These are phyloP conservation scores for Backusella australiensis DNA, from an alignment of 192 early-diverging fungal species.

Conservation along the genomic window DNA sequence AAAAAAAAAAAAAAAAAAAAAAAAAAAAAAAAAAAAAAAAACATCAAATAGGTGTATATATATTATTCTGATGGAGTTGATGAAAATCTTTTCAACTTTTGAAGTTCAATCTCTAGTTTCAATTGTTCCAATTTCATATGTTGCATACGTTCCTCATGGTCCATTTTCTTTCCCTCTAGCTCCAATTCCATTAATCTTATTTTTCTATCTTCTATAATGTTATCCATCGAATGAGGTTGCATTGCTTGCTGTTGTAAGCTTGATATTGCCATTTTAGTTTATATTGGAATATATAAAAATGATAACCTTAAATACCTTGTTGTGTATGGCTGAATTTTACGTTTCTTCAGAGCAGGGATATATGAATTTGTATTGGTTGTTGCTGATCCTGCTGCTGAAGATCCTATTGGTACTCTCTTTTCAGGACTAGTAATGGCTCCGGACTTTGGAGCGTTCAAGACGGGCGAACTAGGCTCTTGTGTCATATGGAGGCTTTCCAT, in stretches of 20 bases:
- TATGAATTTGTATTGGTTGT: background rate
- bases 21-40: too few species aligned
- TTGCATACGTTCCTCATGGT: constrained; percentile 28
- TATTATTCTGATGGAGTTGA: background rate
- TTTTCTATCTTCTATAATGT: constrained; percentile 10
- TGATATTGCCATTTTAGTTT: background rate
- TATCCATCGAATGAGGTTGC: background rate
- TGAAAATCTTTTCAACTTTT: constrained; percentile 15
- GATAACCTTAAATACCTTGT: background rate
- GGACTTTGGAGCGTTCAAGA: background rate
- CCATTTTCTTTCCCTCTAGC: constrained; percentile 19
- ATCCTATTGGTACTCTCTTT: background rate
- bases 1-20: too few species aligned
- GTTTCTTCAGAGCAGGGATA: background rate
- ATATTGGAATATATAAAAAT: background rate
- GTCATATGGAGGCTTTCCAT: background rate
- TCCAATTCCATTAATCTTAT: constrained; percentile 9
- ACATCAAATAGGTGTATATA: too few species aligned
- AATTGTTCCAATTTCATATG: constrained; percentile 27
- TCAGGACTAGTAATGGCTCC: background rate
- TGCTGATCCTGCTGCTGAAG: background rate
- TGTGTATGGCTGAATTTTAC: background rate
- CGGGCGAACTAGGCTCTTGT: constrained; percentile 1
- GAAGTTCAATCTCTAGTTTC: constrained; percentile 24
- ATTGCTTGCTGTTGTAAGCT: background rate